These are phyloP conservation scores for Bonnemaisonia californica DNA, from an alignment of 31 red algal species.

Conservation along the genomic window DNA sequence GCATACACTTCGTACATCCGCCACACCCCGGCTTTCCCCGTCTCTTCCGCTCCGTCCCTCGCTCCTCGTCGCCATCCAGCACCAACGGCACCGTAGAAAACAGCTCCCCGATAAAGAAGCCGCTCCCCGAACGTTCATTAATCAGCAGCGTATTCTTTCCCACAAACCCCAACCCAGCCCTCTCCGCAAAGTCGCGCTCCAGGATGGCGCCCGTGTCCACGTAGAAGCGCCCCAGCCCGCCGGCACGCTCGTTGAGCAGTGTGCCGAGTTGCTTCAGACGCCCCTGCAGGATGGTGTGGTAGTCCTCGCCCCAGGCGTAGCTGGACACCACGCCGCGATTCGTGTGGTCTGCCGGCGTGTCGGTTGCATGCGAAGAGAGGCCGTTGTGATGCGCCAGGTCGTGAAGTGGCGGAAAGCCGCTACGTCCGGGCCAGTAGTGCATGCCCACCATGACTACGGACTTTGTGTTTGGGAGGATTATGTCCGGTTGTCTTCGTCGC, in stretches of 20 bases:
- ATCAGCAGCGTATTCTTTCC: slow-evolving; percentile 97
- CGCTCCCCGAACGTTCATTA: slow-evolving; percentile 71
- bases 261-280: slow-evolving; percentile 61
- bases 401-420: slow-evolving; percentile 68
- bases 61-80: slow-evolving; percentile 44
- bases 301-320: slow-evolving; percentile 97
- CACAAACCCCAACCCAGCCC: slow-evolving; percentile 89
- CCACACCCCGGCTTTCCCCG: slow-evolving; percentile 75
- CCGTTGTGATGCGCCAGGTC: slow-evolving; percentile 17
- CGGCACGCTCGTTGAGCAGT: slow-evolving; percentile 52
- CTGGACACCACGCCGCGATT: slow-evolving; percentile 82
- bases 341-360: background rate
- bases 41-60: slow-evolving; percentile 5
- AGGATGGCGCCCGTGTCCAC: slow-evolving; percentile 95
- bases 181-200: slow-evolving; percentile 86
- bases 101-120: slow-evolving; percentile 96
- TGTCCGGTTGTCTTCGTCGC: slow-evolving; percentile 55
- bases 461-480: slow-evolving; percentile 80
- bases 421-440: slow-evolving; percentile 89
- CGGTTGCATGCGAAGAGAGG: background rate
- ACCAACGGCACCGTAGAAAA: slow-evolving; percentile 83
- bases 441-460: slow-evolving; percentile 81
- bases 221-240: slow-evolving; percentile 88
- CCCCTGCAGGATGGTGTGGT: slow-evolving; percentile 63
- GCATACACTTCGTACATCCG: slow-evolving; percentile 71